Conservation (phyloP, 257 asterid species). For the Echites panduratus region DNA sequence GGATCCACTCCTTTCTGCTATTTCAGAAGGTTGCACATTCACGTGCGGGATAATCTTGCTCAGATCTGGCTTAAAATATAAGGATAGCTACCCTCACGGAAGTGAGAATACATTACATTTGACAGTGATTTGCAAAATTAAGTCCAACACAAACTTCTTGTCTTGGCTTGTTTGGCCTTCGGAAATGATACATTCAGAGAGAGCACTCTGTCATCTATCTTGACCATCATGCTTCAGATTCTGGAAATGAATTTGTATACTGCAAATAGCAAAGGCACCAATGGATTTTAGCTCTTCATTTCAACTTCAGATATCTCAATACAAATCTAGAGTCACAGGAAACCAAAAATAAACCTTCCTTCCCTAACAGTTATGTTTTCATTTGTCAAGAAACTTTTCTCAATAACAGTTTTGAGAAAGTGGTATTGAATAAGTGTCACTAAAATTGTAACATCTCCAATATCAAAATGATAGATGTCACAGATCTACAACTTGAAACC, state of each 20-base stretch:
- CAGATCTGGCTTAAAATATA: background rate
- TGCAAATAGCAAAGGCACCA: background rate
- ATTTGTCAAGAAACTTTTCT: background rate
- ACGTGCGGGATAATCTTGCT: slow-evolving; percentile 6
- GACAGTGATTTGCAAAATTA: background rate
- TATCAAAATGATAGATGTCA: background rate
- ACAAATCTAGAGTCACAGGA: background rate
- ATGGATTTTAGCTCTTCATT: background rate
- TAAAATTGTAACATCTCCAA: background rate
- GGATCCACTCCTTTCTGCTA: slow-evolving; percentile 1
- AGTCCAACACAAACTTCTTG: background rate
- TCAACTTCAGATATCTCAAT: background rate
- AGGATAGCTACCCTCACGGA: background rate
- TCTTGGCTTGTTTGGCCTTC: background rate
- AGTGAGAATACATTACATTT: background rate
- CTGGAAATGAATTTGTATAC: background rate
- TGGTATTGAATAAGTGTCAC: background rate
- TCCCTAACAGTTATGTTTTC: background rate
- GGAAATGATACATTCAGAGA: background rate
- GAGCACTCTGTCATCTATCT: background rate
- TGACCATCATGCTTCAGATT: background rate
- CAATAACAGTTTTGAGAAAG: background rate
- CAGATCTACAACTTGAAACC: background rate
- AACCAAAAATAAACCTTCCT: background rate
- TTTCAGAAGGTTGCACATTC: slow-evolving; percentile 39